Percentiles rank a stretch among this genome's conserved stretches.
Evolutionary conservation across 805 yeast genomes (phyloP).

Genomic region (Blastobotrys parvus): DNA sequence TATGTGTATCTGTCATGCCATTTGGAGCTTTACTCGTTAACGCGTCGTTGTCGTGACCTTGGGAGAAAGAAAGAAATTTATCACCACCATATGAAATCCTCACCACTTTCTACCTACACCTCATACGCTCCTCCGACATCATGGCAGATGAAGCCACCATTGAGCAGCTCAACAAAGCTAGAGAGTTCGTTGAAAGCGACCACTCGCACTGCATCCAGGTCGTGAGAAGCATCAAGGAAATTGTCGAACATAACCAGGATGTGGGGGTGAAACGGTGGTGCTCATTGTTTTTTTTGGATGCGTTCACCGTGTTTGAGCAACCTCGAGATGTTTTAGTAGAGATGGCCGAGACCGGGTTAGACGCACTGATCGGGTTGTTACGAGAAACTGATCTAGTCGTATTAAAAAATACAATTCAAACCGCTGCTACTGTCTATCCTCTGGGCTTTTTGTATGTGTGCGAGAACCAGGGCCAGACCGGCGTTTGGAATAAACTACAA

Average conservation of each 20-base stretch:
- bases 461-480: slow-evolving; percentile 31
- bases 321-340: slow-evolving; percentile 16
- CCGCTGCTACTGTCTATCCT: slow-evolving; percentile 39
- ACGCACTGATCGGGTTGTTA: slow-evolving; percentile 21
- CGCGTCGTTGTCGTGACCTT: too few species aligned
- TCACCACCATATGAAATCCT: too few species aligned
- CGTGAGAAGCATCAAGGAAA: slow-evolving; percentile 29
- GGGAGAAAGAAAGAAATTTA: too few species aligned
- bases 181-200: slow-evolving; percentile 26
- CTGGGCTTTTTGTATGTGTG: slow-evolving; percentile 36
- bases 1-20: background rate
- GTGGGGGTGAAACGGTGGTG: slow-evolving; percentile 29
- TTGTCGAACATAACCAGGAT: slow-evolving; percentile 28
- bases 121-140: background rate
- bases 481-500: slow-evolving; percentile 48
- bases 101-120: too few species aligned
- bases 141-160: background rate
- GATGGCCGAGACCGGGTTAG: slow-evolving; percentile 24
- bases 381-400: slow-evolving; percentile 20
- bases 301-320: slow-evolving; percentile 25
- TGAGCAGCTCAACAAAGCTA: slow-evolving; percentile 21
- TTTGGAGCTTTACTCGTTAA: background rate
- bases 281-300: slow-evolving; percentile 30
- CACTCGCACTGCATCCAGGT: slow-evolving; percentile 30
- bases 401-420: slow-evolving; percentile 32